phyloP scores from a whole-genome alignment of 306 rosid species.

The Corylus avellana region DNA sequence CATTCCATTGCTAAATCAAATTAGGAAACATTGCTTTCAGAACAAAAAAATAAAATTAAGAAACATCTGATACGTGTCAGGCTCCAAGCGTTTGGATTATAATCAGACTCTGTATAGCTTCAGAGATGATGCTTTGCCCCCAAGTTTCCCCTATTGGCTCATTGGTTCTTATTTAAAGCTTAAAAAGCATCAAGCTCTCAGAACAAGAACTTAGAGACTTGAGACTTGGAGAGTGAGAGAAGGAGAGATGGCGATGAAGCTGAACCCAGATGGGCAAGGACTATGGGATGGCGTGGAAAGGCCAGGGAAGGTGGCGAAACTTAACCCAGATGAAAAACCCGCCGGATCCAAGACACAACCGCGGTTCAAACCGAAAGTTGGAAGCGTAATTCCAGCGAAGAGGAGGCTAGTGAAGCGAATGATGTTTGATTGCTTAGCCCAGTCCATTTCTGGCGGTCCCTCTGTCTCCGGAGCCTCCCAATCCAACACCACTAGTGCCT shows the following conservation, averaged over 20 bases:
- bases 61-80: too few relatives aligned
- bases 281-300: not conserved
- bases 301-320: not conserved
- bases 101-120: not conserved
- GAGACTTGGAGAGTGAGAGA: not conserved
- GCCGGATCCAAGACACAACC: not conserved
- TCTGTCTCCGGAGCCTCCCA: not conserved
- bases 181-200: too few relatives aligned
- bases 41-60: too few relatives aligned
- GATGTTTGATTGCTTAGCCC: not conserved
- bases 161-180: not conserved
- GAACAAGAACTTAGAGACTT: too few relatives aligned
- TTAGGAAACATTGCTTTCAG: too few relatives aligned
- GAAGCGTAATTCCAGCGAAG: not conserved
- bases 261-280: slow-evolving; percentile 20
- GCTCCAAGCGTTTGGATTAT: not conserved
- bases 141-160: not conserved
- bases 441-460: not conserved
- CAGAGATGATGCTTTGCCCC: not conserved
- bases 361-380: not conserved
- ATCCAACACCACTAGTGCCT: not conserved
- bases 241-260: slow-evolving; percentile 5
- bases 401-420: not conserved
- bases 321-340: not conserved
- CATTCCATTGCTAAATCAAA: too few relatives aligned